These are phyloP conservation scores for Aspergillus cavernicola DNA, from an alignment of 495 filamentous ascomycete species.

Conservation along the genomic window DNA sequence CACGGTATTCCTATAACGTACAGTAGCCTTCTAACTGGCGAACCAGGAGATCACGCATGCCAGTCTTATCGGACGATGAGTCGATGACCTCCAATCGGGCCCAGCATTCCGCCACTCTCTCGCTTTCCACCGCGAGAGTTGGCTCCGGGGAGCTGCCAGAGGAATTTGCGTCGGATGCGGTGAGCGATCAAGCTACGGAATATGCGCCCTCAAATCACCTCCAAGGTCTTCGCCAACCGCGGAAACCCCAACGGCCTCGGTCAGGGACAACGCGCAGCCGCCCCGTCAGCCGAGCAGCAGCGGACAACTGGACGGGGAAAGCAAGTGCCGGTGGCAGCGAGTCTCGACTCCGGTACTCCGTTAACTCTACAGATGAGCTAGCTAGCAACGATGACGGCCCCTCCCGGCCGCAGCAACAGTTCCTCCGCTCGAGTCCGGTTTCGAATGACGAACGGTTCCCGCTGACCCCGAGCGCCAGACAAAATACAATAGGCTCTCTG, in stretches of 20 bases:
- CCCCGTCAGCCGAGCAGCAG: slow-evolving; percentile 8
- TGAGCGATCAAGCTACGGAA: slow-evolving; percentile 19
- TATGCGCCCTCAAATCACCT: slow-evolving; percentile 11
- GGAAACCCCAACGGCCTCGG: slow-evolving; percentile 11
- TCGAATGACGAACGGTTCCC: slow-evolving; percentile 10
- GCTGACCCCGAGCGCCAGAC: slow-evolving; percentile 3
- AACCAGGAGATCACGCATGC: slow-evolving; percentile 15
- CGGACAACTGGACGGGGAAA: slow-evolving; percentile 12
- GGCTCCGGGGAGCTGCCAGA: slow-evolving; percentile 21
- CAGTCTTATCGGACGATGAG: slow-evolving; percentile 21
- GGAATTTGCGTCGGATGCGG: slow-evolving; percentile 22
- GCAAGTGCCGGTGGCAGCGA: slow-evolving; percentile 11
- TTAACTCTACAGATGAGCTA: slow-evolving; percentile 7
- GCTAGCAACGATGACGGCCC: neutral
- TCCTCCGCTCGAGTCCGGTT: slow-evolving; percentile 10
- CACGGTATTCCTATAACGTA: neutral
- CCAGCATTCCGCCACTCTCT: slow-evolving; percentile 20
- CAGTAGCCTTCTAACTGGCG: slow-evolving; percentile 6
- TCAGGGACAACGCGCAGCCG: slow-evolving; percentile 8
- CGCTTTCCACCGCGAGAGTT: slow-evolving; percentile 19
- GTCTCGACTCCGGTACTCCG: slow-evolving; percentile 9
- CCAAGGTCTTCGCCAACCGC: slow-evolving; percentile 14
- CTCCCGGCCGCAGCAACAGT: slow-evolving; percentile 5
- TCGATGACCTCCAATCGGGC: slow-evolving; percentile 24
- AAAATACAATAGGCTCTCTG: slow-evolving; percentile 4